These are phyloP conservation scores for Colletotrichum cordylinicola DNA, from an alignment of 2,329 filamentous ascomycete species.

Conservation along the genomic window DNA sequence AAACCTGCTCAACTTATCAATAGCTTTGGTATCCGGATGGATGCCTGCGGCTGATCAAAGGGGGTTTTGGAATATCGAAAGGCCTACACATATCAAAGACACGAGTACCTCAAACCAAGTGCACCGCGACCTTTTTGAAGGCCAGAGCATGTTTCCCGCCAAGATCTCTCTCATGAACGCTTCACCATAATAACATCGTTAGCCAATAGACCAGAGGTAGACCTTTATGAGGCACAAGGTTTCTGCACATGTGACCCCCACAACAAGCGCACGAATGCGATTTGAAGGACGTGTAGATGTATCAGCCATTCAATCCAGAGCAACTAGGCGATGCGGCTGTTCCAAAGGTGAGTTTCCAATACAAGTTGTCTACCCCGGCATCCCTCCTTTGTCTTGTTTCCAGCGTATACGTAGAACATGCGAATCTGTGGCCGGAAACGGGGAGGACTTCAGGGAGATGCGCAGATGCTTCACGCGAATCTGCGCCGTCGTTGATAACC, in stretches of 20 bases:
- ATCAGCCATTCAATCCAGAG: neutral
- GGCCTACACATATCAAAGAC: too few relatives aligned
- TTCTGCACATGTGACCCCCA: neutral
- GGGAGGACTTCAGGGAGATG: accelerated
- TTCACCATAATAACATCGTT: neutral
- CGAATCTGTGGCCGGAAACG: accelerated
- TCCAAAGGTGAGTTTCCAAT: neutral
- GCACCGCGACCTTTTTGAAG: too few relatives aligned
- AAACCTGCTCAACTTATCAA: neutral
- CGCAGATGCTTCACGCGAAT: neutral
- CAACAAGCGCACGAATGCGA: neutral
- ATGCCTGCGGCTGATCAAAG: too few relatives aligned
- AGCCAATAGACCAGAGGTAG: accelerated
- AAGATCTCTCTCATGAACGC: neutral
- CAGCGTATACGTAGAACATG: neutral
- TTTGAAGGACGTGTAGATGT: neutral
- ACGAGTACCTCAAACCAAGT: too few relatives aligned
- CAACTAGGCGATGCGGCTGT: neutral
- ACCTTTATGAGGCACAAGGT: neutral
- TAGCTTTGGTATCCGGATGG: neutral
- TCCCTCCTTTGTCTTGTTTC: neutral
- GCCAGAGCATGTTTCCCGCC: neutral
- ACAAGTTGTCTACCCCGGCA: neutral
- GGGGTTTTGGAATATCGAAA: too few relatives aligned
- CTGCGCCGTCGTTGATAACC: neutral